Evolutionary conservation across 2,329 filamentous ascomycete species (phyloP), one percentile per base, ranked within the genome.

Genomic region (Coleophoma cylindrospora): DNA sequence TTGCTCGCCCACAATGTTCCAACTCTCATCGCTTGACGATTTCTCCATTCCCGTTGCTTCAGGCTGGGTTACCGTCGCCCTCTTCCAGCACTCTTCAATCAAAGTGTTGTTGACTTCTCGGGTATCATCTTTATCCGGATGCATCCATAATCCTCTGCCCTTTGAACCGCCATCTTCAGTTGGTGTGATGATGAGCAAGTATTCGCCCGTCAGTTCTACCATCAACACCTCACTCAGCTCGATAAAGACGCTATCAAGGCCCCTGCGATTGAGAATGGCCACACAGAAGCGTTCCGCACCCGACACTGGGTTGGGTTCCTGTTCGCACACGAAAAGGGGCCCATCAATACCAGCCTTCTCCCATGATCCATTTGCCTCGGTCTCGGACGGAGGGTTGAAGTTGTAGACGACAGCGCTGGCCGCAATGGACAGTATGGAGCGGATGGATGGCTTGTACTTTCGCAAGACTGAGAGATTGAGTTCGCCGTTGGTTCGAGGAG

Each of bases 331-430:
- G 67, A 97, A 99, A 56, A 97, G 74, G 12, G 89, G 88, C 37
- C 94, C 94, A 69, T 96, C 91, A 11, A 91, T 79, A 50, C 85
- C 87, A 43, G 80, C 81, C 73, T 95, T 95, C 65, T 94, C 87
- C 94, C 94, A 97, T 52, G 75, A 71, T 47, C 79, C 73, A 6
- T 27, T 27, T 8, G 27, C 27, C 27, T 27, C 27, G 27, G 27
- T 27, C 27, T 27, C 27, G 2, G 27, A 27, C 3, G 81, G 69
- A 43, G 81, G 75, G 54, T 77, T 81, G 71, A 95, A 94, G 44
- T 79, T 80, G 74, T 96, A 97, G 57, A 96, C 79, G 34, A 94
- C 89, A 22, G 88, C 87, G 62, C 92, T 95, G 33, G 88, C 86
- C 6, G 90, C 90, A 58, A 94, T 86, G 55, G 87, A 86, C 56